Percentiles rank a stretch among this genome's conserved stretches.
Conservation (phyloP, 108 stramenopile species). For the Cyclostephanos tholiformis region DNA sequence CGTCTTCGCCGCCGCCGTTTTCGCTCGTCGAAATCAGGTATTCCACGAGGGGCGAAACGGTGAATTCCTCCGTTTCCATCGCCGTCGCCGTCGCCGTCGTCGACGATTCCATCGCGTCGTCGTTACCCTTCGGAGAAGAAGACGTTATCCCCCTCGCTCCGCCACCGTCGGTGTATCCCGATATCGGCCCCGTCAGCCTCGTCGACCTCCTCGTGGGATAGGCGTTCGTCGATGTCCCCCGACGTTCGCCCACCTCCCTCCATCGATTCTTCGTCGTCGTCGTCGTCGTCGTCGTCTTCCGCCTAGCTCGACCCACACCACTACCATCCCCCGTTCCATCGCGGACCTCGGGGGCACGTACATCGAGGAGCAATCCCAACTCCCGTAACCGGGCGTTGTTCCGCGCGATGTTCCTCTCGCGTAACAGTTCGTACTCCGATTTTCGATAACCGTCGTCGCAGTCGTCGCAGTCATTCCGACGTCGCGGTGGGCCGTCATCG, state of each 20-base stretch:
- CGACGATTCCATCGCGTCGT: neutral
- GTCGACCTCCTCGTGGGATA: neutral
- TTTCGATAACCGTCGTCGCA: constrained; percentile 15
- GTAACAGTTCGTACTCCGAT: constrained; percentile 48
- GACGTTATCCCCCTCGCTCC: neutral
- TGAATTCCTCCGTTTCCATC: constrained; percentile 23
- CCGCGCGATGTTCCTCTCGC: constrained; percentile 47
- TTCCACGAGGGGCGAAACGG: constrained; percentile 46
- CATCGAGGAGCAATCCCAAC: constrained; percentile 25
- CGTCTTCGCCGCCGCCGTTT: neutral
- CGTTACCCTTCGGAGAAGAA: neutral
- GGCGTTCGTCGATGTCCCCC: neutral
- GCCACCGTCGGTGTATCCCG: neutral
- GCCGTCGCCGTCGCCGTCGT: neutral
- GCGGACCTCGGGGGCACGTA: neutral
- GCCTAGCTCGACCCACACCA: no score
- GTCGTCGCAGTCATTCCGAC: neutral
- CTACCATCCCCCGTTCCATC: no score
- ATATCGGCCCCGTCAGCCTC: neutral
- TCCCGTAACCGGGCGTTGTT: constrained; percentile 37
- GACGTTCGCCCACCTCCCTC: neutral
- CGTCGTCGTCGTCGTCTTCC: constrained; percentile 19
- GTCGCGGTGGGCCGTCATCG: neutral
- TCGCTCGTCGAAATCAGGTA: constrained; percentile 29
- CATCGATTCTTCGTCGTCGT: constrained; percentile 3